Conservation (phyloP, 331 rosid genomes). For the Stylosanthes scabra region DNA sequence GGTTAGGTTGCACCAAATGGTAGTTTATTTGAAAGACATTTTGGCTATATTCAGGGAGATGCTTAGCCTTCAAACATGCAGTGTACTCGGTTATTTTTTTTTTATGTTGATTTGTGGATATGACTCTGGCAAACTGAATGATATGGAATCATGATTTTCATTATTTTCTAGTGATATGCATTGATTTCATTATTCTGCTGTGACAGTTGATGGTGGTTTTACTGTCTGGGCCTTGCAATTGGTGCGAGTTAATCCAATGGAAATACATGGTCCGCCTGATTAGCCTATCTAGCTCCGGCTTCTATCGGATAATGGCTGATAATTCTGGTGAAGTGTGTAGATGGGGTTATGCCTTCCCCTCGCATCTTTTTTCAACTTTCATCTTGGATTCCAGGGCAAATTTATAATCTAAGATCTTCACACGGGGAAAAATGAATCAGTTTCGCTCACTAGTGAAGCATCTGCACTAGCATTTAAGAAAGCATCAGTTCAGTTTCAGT, state of each 20-base stretch:
- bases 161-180: not conserved
- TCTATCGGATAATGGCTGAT: not conserved
- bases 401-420: not conserved
- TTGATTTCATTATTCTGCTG: not conserved
- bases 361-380: constrained; percentile 13
- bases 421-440: not conserved
- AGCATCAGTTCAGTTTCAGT: not conserved
- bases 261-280: not conserved
- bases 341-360: not conserved
- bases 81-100: not conserved
- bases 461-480: no score
- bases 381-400: constrained; percentile 6
- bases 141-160: not conserved
- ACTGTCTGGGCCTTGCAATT: not conserved
- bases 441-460: not conserved
- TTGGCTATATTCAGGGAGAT: not conserved
- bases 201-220: constrained; percentile 17
- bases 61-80: not conserved
- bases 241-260: not conserved
- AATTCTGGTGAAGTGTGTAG: not conserved
- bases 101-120: no score
- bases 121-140: not conserved
- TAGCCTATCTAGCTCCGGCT: not conserved
- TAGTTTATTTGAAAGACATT: constrained; percentile 4
- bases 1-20: not conserved